Percentiles rank a stretch among this genome's conserved stretches.
phyloP scores from a whole-genome alignment of 768 basidiomycete species.

The Lepiota venenata region DNA sequence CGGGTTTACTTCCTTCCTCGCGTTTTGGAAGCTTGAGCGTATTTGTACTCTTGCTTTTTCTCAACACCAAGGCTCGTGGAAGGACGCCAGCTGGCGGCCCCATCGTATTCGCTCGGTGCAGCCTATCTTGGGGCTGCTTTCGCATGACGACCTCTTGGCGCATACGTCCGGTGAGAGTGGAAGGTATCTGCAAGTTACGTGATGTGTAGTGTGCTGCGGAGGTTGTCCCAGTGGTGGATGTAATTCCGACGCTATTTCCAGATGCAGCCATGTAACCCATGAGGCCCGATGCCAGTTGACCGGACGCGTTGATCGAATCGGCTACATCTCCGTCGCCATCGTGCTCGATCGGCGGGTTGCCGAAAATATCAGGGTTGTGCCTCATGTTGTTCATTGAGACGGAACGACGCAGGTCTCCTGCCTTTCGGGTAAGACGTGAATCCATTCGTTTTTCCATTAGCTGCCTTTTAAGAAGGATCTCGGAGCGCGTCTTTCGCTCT shows the following conservation, averaged over 20 bases:
- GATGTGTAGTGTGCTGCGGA: slow-evolving; percentile 52
- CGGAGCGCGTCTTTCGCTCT: slow-evolving; percentile 13
- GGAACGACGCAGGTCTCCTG: slow-evolving; percentile 64
- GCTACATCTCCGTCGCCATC: slow-evolving; percentile 20
- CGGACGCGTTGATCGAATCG: slow-evolving; percentile 66
- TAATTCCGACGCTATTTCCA: slow-evolving; percentile 91
- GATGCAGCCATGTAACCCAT: slow-evolving; percentile 82
- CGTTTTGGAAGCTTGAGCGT: slow-evolving; percentile 71
- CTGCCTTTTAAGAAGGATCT: slow-evolving; percentile 2
- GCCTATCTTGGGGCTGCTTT: slow-evolving; percentile 53
- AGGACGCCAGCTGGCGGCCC: slow-evolving; percentile 66
- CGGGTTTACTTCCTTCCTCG: slow-evolving; percentile 87
- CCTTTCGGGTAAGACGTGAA: slow-evolving; percentile 8
- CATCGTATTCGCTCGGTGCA: slow-evolving; percentile 41
- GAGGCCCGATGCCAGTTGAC: slow-evolving; percentile 57
- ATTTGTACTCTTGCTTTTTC: slow-evolving; percentile 81
- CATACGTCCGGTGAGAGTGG: slow-evolving; percentile 50
- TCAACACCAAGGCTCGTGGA: slow-evolving; percentile 46
- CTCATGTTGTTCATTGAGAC: slow-evolving; percentile 73
- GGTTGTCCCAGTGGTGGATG: slow-evolving; percentile 87
- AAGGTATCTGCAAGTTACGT: slow-evolving; percentile 47
- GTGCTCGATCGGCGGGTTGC: neutral
- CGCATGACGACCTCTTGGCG: slow-evolving; percentile 54
- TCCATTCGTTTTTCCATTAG: slow-evolving; percentile 1
- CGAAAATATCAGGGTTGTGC: slow-evolving; percentile 27